Evolutionary conservation across 129 eudicot species (phyloP).

Genomic region (Centella asiatica): DNA sequence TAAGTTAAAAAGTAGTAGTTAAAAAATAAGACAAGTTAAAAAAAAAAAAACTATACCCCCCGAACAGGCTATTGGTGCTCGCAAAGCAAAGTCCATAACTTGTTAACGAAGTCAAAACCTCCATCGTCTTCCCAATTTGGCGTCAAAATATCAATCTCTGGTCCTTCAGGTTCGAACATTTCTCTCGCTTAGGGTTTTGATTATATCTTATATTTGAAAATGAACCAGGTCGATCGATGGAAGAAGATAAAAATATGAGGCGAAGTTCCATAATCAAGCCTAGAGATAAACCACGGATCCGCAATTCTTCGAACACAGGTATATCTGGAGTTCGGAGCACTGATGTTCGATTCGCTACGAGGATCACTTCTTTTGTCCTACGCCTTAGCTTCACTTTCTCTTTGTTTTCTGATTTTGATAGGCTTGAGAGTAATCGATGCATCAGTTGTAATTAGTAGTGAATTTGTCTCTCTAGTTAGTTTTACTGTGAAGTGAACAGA

Average conservation of each 20-base stretch:
- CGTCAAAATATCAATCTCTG: background rate
- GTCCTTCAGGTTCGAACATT: background rate
- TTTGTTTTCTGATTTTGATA: background rate
- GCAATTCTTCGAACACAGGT: constrained; percentile 24
- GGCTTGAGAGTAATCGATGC: background rate
- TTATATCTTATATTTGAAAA: background rate
- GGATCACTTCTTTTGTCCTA: constrained; percentile 11
- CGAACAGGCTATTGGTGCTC: too few species aligned
- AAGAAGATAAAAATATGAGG: constrained; percentile 10
- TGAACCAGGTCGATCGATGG: background rate
- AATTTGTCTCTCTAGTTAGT: too few species aligned
- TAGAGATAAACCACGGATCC: constrained; percentile 1
- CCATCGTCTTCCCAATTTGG: background rate
- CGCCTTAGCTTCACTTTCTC: background rate
- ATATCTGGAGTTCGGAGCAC: constrained; percentile 35
- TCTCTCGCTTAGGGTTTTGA: background rate
- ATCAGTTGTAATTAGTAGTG: too few species aligned
- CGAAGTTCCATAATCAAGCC: constrained; percentile 3
- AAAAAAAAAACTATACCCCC: too few species aligned
- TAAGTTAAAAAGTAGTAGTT: too few species aligned
- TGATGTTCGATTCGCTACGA: constrained; percentile 20
- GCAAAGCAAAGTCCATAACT: too few species aligned
- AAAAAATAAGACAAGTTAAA: too few species aligned
- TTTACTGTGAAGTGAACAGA: too few species aligned
- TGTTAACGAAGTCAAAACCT: too few species aligned